These are phyloP conservation scores for Penicillium sp. DNA, from an alignment of 2,329 filamentous ascomycete genomes.

Conservation along the genomic window DNA sequence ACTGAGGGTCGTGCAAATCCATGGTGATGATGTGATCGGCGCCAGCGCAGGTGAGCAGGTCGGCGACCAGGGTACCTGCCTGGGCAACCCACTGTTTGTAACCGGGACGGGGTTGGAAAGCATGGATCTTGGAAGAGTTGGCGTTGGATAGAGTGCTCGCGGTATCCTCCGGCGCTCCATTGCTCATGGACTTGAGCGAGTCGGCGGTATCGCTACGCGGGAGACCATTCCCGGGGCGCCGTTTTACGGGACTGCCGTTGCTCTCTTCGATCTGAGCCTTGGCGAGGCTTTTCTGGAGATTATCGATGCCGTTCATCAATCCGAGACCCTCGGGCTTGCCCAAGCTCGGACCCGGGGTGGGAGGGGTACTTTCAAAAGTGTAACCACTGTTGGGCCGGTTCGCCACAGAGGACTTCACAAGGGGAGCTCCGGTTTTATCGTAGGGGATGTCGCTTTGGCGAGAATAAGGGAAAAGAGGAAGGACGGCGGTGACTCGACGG, in stretches of 20 bases:
- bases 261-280: conserved; percentile 66
- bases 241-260: conserved; percentile 49
- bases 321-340: conserved; percentile 69
- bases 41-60: conserved; percentile 91
- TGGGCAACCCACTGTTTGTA: conserved; percentile 99
- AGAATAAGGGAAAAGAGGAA: conserved; percentile 95
- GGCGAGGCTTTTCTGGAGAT: conserved; percentile 72
- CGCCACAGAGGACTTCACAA: conserved; percentile 67
- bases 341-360: conserved; percentile 81
- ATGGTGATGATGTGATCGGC: conserved; percentile 97
- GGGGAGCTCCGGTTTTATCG: conserved; percentile 89
- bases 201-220: conserved; percentile 45
- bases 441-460: conserved; percentile 95
- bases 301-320: conserved; percentile 69
- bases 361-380: conserved; percentile 90
- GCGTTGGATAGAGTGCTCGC: conserved; percentile 59
- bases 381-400: conserved; percentile 57
- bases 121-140: conserved; percentile 55
- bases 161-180: conserved; percentile 67
- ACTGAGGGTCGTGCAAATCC: conserved; percentile 95
- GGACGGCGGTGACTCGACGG: conserved; percentile 87
- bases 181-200: conserved; percentile 43
- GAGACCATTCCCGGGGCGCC: conserved; percentile 46
- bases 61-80: conserved; percentile 90
- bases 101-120: conserved; percentile 82